Conservation (phyloP, 352 stramenopile species). For the Pythium sukuiense region DNA sequence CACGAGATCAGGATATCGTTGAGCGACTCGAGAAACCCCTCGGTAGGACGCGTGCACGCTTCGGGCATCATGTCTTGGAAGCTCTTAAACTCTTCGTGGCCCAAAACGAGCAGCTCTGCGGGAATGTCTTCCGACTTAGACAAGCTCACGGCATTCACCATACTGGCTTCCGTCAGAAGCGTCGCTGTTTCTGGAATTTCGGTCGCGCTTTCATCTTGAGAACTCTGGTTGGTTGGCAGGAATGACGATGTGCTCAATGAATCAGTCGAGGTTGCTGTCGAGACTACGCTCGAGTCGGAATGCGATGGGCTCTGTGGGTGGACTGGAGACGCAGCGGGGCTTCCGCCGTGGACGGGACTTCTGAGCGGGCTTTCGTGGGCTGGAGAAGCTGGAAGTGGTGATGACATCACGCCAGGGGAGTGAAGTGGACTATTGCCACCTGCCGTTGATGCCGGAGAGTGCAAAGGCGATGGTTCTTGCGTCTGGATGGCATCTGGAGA, state of each 20-base stretch:
- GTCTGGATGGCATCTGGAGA: constrained; percentile 52
- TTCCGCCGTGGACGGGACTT: constrained; percentile 51
- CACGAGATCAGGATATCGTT: constrained; percentile 86
- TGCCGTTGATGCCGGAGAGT: constrained; percentile 15
- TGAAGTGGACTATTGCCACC: constrained; percentile 37
- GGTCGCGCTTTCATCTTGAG: constrained; percentile 3
- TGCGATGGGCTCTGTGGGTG: constrained; percentile 63
- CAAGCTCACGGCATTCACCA: constrained; percentile 18
- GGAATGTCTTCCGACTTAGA: constrained; percentile 45
- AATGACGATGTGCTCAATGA: constrained; percentile 80
- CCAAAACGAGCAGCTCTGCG: constrained; percentile 53
- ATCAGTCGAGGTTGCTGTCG: constrained; percentile 55
- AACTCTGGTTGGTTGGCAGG: constrained; percentile 60
- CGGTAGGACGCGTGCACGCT: constrained; percentile 54
- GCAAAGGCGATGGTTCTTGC: constrained; percentile 27
- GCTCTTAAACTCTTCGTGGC: constrained; percentile 72
- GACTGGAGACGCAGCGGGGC: constrained; percentile 55
- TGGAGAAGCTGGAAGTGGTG: constrained; percentile 38
- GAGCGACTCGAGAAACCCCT: constrained; percentile 76
- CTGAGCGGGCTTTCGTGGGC: constrained; percentile 48
- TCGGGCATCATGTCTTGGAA: constrained; percentile 76
- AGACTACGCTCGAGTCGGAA: constrained; percentile 58
- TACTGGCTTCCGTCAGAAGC: constrained; percentile 28
- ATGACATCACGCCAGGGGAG: constrained; percentile 38
- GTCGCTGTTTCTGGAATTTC: constrained; percentile 14